Evolutionary conservation across 495 filamentous ascomycete species (phyloP).

Genomic region (Chaetomidium leptoderma): DNA sequence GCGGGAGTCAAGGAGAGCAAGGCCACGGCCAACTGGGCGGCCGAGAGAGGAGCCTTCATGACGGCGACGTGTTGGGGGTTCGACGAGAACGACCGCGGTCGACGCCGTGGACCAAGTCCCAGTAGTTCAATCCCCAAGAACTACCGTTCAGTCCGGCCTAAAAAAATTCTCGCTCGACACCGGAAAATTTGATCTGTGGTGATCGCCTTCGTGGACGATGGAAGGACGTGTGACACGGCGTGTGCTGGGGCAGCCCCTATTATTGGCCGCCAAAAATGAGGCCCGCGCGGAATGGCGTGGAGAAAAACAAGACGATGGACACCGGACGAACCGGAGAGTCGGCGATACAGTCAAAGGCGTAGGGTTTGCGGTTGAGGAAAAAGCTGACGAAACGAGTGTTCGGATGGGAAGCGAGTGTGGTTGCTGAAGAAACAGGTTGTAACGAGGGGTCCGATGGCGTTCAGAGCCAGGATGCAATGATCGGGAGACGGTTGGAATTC

Average conservation of each 20-base stretch:
- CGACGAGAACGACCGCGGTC: neutral
- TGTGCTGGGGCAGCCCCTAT: conserved; percentile 26
- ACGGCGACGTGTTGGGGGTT: neutral
- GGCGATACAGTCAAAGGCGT: neutral
- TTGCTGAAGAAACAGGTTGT: conserved; percentile 25
- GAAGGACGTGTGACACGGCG: conserved; percentile 25
- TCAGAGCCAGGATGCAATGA: neutral
- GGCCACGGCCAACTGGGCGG: conserved; percentile 33
- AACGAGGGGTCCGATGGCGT: conserved; percentile 9
- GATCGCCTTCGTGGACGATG: conserved; percentile 14
- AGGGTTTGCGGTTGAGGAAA: neutral
- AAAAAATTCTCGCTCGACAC: conserved; percentile 24
- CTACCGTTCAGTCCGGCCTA: neutral
- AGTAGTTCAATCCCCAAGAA: conserved; percentile 1
- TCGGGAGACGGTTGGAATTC: conserved; percentile 24
- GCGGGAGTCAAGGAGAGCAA: conserved; percentile 34
- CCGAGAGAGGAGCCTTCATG: conserved; percentile 29
- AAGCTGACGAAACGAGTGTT: conserved; percentile 19
- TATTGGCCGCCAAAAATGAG: conserved; percentile 26
- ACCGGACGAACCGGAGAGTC: conserved; percentile 2
- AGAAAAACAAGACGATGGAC: conserved; percentile 11
- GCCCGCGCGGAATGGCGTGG: conserved; percentile 22
- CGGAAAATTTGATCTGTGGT: conserved; percentile 24
- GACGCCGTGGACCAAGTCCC: neutral
- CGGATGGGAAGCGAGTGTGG: conserved; percentile 22